Evolutionary conservation across 2,329 filamentous ascomycete species (phyloP), one percentile per base, ranked within the genome.

Genomic region (Chaetomium sp.): DNA sequence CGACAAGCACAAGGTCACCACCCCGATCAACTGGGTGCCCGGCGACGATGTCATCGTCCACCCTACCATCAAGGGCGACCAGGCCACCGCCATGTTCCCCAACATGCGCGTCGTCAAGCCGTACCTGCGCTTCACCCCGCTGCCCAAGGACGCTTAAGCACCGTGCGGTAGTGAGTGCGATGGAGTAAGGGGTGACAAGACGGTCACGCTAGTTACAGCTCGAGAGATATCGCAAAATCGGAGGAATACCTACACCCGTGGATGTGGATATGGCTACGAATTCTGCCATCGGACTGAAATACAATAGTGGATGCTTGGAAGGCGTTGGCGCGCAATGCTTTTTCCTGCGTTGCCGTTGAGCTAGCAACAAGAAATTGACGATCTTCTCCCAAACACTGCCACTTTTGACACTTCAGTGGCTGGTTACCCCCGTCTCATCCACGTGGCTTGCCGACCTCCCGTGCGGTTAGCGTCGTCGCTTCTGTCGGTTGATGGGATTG

Each of bases 11-110:
- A 90, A 90, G 73, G 81, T 96, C 75, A 93, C 90, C 70, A 95
- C 91, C 63, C 93, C 93, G 57, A 93, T 97, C 79, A 90, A 97
- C 83, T 97, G 93, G 93, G 82, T 89, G 47, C 88, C 87, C 53
- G 93, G 93, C 62, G 90, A 96, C 74, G 93, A 97, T 76, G 93
- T 97, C 71, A 96, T 97, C 75, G 91, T 97, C 68, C 92, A 93
- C 75, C 92, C 93, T 55, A 83, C 83, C 67, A 87, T 97, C 76
- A 90, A 87, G 77, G 93, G 92, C 68, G 90, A 91, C 78, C 89
- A 95, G 81, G 93, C 93, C 75, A 89, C 89, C 85, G 87, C 90
- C 80, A 88, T 96, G 75, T 97, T 96, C 84, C 91, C 91, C 68
- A 84, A 94, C 69, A 85, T 88, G 79, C 82, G 83, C 74, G 83